Evolutionary conservation across 805 yeast species (phyloP).

Genomic region (Sugiyamaella lignohabitans): DNA sequence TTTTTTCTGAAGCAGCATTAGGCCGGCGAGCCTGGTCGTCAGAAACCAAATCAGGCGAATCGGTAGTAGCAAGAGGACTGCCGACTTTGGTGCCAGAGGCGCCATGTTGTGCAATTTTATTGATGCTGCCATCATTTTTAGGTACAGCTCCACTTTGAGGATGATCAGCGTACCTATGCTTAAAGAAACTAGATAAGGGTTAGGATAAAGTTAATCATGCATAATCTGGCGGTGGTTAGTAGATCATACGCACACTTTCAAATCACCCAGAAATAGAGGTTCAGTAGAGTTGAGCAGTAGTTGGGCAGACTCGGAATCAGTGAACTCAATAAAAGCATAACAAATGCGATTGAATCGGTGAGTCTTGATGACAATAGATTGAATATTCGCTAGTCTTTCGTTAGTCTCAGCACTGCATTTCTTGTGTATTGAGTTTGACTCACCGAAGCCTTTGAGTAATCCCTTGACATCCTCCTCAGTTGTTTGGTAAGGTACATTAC

Average conservation of each 20-base stretch:
- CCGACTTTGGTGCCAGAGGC: no score
- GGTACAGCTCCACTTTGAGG: no score
- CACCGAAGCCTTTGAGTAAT: constrained; percentile 8
- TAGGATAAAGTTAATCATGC: neutral
- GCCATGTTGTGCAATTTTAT: no score
- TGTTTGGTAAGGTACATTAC: constrained; percentile 8
- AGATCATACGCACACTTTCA: neutral
- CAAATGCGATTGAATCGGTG: neutral
- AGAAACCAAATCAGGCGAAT: no score
- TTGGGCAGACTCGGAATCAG: neutral
- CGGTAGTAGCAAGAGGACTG: no score
- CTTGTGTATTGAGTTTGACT: no score
- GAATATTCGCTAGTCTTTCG: neutral
- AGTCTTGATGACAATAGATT: constrained; percentile 5
- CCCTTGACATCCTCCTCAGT: neutral
- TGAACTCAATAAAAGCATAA: constrained; percentile 7
- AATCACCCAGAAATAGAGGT: neutral
- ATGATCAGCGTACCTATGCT: neutral
- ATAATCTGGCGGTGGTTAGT: neutral
- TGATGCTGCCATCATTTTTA: no score
- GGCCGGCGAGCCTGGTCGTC: no score
- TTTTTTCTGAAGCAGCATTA: no score
- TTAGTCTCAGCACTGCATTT: no score
- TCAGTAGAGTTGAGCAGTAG: neutral
- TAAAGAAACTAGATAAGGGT: neutral